Percentiles rank a stretch among this genome's conserved stretches.
These are phyloP conservation scores for Favolaschia claudopus DNA, from an alignment of 768 basidiomycete genomes.

Conservation along the genomic window DNA sequence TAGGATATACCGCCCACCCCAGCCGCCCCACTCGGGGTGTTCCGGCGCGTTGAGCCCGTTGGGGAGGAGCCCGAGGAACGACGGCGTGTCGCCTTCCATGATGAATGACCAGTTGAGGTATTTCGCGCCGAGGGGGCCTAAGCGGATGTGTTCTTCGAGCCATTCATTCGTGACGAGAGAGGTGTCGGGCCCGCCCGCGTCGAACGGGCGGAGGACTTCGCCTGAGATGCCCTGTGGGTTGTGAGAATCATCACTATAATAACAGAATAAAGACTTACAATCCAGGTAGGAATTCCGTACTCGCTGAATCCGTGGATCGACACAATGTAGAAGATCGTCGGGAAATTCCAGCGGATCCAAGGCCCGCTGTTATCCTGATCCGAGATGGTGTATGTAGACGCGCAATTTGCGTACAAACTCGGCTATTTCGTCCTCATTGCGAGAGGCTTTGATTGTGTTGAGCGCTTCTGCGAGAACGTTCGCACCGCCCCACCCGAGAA, in stretches of 20 bases:
- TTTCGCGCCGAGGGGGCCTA: conserved; percentile 12
- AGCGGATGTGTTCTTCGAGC: conserved; percentile 19
- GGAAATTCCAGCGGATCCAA: not conserved
- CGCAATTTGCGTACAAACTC: conserved; percentile 12
- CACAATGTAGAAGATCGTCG: conserved; percentile 10
- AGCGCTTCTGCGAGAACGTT: conserved; percentile 16
- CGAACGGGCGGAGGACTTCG: conserved; percentile 12
- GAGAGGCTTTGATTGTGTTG: conserved; percentile 19
- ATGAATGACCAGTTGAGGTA: conserved; percentile 22
- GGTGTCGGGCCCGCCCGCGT: conserved; percentile 18
- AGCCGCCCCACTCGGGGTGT: conserved; percentile 19
- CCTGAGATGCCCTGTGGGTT: no score
- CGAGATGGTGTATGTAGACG: conserved; percentile 19
- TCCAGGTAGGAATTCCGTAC: no score
- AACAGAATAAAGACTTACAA: no score
- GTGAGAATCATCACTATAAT: no score
- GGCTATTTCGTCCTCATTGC: not conserved
- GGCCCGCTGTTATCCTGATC: conserved; percentile 18
- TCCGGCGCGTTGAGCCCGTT: conserved; percentile 19
- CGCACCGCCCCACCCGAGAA: conserved; percentile 18
- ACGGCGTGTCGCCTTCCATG: conserved; percentile 25
- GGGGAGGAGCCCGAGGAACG: conserved; percentile 19
- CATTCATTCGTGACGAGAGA: conserved; percentile 21
- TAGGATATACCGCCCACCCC: conserved; percentile 24
- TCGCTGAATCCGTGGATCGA: conserved; percentile 13